Base-by-base conservation (phyloP, 1,284 basidiomycete species). In the Macrocystidia cucumis region DNA sequence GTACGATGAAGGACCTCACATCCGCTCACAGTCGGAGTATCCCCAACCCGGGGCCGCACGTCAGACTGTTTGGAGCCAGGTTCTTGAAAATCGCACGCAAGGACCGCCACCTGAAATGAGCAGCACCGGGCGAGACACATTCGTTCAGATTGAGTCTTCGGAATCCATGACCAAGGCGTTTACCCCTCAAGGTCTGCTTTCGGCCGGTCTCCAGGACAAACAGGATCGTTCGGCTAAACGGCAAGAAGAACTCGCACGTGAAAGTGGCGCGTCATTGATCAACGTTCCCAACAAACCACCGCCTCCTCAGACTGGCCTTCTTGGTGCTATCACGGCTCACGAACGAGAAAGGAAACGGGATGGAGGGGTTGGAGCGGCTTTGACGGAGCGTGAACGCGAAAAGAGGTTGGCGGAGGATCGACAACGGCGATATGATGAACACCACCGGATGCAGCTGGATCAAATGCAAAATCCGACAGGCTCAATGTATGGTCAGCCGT, bases 351-450 rank as follows among this genome's bases (percentile, higher is more conserved):
- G 91, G 44, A 92, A 95, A 57, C 80, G 90, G 25, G 90, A 95
- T 34, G 93, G 95, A 36, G 95, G 95, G 17, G 77, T 96, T 20
- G 95, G 95, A 38, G 92, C 93, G 19, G 78, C 90, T 1, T 65
- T 98, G 46, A 98, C 95, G 1, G 93, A 98, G 62, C 77, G 92
- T 24, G 93, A 98, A 60, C 76, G 92, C 31, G 91, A 98, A 55
- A 86, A 90, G 53, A 73, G 92, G 17, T 41, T 89, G 17, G 91
- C 86, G 13, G 89, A 95, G 61, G 92, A 95, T 44, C 72, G 92
- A 28, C 91, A 95, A 53, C 78, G 93, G 46, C 86, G 93, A 55
- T 75, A 91, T 41, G 89, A 96, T 55, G 89, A 93, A 22, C 72
- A 87, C 40, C 90, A 96, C 54, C 74, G 81, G 37, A 82, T 89